These are phyloP conservation scores for Massariosphaeria phaeospora DNA, from an alignment of 495 filamentous ascomycete species.

Conservation along the genomic window DNA sequence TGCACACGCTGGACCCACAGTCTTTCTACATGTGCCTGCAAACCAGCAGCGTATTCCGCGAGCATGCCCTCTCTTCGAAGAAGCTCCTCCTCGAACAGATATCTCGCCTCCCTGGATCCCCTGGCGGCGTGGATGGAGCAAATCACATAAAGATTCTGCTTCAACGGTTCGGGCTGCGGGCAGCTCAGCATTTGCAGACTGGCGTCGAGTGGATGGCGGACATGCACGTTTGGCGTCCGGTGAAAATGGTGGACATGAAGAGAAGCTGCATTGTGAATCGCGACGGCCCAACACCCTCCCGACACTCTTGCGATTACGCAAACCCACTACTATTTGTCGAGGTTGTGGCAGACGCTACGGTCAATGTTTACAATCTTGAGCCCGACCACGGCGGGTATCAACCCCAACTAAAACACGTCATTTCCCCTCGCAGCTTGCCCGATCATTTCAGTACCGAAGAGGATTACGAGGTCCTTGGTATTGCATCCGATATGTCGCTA, in stretches of 20 bases:
- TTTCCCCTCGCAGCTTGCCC: conserved; percentile 5
- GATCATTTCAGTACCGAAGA: neutral
- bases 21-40: conserved; percentile 27
- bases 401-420: conserved; percentile 6
- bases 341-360: conserved; percentile 1
- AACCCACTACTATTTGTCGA: conserved; percentile 6
- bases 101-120: conserved; percentile 10
- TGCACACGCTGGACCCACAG: conserved; percentile 17
- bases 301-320: neutral
- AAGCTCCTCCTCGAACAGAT: conserved; percentile 20
- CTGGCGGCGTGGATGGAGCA: neutral
- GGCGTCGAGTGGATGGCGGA: conserved; percentile 14
- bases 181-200: conserved; percentile 13
- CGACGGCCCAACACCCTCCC: too few species aligned
- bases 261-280: conserved; percentile 5
- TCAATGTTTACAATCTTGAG: conserved; percentile 8
- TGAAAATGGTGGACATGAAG: conserved; percentile 1
- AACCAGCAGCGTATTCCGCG: conserved; percentile 16
- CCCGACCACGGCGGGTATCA: neutral
- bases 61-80: conserved; percentile 20
- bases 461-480: neutral
- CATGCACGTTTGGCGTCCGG: neutral
- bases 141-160: neutral
- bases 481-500: too few species aligned
- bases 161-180: conserved; percentile 1